Evolutionary conservation across 805 yeast species (phyloP).

Genomic region (Danielia oregonensis): DNA sequence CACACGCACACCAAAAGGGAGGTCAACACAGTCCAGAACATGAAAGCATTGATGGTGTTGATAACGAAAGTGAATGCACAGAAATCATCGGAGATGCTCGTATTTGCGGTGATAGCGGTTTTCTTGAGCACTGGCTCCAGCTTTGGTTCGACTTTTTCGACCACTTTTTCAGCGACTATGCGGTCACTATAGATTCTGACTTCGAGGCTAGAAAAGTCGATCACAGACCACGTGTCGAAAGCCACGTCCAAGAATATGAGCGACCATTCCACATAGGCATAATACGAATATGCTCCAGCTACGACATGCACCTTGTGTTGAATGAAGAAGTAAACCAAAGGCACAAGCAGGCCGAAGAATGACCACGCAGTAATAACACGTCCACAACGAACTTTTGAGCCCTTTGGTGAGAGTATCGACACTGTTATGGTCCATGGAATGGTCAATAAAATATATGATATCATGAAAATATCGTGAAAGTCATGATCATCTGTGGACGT

Average conservation of each 20-base stretch:
- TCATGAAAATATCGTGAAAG: constrained; percentile 94
- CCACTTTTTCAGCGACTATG: constrained; percentile 7
- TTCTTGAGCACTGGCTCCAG: constrained; percentile 1
- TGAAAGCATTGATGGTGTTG: constrained; percentile 59
- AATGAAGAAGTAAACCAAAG: constrained; percentile 82
- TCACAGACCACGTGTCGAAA: constrained; percentile 76
- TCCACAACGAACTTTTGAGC: constrained; percentile 44
- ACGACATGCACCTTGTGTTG: constrained; percentile 86
- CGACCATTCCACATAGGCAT: constrained; percentile 94
- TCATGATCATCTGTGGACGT: constrained; percentile 97
- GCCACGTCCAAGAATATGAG: constrained; percentile 77
- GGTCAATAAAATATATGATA: constrained; percentile 79
- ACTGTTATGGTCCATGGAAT: constrained; percentile 84
- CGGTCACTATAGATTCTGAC: constrained; percentile 37
- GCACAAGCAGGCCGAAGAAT: constrained; percentile 73
- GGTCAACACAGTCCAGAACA: constrained; percentile 83
- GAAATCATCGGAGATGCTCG: constrained; percentile 26
- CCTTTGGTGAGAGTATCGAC: constrained; percentile 45
- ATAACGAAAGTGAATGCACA: constrained; percentile 35
- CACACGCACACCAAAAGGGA: constrained; percentile 83
- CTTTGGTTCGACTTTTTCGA: neutral
- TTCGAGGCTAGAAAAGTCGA: constrained; percentile 65
- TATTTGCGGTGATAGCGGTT: neutral
- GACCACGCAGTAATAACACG: constrained; percentile 50
- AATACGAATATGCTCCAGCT: constrained; percentile 93